phyloP scores from a whole-genome alignment of 805 yeast genomes.

The Candida alai region DNA sequence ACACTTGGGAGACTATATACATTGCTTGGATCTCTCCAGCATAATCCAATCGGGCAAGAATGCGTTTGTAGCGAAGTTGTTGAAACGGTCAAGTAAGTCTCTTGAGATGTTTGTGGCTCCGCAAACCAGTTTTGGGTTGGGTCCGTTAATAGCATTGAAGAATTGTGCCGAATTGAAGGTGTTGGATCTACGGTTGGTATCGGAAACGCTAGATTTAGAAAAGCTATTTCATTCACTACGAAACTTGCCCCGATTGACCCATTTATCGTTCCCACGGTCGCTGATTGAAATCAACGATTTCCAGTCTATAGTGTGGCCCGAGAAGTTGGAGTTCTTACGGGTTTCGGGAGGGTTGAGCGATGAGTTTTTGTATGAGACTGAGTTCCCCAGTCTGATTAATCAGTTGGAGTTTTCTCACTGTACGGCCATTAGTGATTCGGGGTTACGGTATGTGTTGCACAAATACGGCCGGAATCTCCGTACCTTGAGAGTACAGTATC shows the following conservation, averaged over 20 bases:
- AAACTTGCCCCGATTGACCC: slow-evolving; percentile 58
- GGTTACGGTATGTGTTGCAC: slow-evolving; percentile 58
- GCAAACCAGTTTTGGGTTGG: slow-evolving; percentile 89
- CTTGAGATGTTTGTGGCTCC: slow-evolving; percentile 80
- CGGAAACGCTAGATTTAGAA: slow-evolving; percentile 82
- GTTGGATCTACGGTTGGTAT: slow-evolving; percentile 20
- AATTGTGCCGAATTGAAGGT: slow-evolving; percentile 43
- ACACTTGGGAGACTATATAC: slow-evolving; percentile 55
- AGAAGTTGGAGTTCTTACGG: slow-evolving; percentile 63
- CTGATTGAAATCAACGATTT: slow-evolving; percentile 67
- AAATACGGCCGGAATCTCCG: slow-evolving; percentile 65
- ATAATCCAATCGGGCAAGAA: slow-evolving; percentile 90
- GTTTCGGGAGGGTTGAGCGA: slow-evolving; percentile 89
- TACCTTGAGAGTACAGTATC: slow-evolving; percentile 69
- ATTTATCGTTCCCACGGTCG: slow-evolving; percentile 83
- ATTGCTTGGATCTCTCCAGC: slow-evolving; percentile 64
- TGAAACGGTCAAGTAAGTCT: slow-evolving; percentile 68
- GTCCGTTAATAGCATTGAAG: slow-evolving; percentile 80
- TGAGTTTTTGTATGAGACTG: slow-evolving; percentile 63
- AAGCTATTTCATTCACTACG: slow-evolving; percentile 76
- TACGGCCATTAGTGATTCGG: slow-evolving; percentile 65
- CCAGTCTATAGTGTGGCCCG: slow-evolving; percentile 69
- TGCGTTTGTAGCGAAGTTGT: slow-evolving; percentile 77
- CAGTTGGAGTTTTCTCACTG: slow-evolving; percentile 82
- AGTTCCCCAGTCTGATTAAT: slow-evolving; percentile 70